phyloP scores from a whole-genome alignment of 108 stramenopile species.

The Cyclotella kingstonii region DNA sequence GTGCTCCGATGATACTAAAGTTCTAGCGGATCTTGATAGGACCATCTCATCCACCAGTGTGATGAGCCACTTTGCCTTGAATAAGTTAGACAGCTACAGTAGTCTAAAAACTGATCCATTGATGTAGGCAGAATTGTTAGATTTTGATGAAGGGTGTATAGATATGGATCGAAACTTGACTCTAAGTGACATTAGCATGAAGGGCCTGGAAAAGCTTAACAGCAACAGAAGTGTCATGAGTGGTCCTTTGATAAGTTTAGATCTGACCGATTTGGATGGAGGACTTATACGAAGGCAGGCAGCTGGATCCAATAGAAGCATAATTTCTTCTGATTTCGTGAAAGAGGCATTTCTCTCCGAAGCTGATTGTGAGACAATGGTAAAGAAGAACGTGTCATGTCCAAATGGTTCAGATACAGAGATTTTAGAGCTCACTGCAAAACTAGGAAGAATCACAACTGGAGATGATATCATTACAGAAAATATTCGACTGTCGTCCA shows the following conservation, averaged over 20 bases:
- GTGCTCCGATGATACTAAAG: too few species aligned
- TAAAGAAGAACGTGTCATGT: not conserved
- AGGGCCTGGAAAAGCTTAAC: not conserved
- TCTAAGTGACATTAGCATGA: not conserved
- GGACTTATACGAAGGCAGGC: not conserved
- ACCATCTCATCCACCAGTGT: too few species aligned
- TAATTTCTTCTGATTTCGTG: constrained; percentile 16
- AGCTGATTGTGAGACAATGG: too few species aligned
- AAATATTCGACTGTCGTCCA: constrained; percentile 13
- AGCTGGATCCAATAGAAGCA: constrained; percentile 3
- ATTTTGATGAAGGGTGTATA: too few species aligned
- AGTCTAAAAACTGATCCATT: too few species aligned
- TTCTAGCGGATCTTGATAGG: too few species aligned
- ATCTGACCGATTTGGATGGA: not conserved
- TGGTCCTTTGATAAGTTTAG: constrained; percentile 1
- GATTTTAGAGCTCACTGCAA: constrained; percentile 3
- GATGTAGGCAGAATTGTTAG: too few species aligned
- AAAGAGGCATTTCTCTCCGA: constrained; percentile 9
- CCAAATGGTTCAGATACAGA: not conserved
- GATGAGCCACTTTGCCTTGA: too few species aligned
- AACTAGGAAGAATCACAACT: constrained; percentile 26
- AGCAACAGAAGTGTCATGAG: constrained; percentile 4
- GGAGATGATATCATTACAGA: constrained; percentile 10
- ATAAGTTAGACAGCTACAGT: too few species aligned
- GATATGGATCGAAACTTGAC: too few species aligned